Evolutionary conservation across 148 eudicot species (phyloP), one percentile per base, ranked within the genome.

Genomic region (Vaccinium corymbosum): DNA sequence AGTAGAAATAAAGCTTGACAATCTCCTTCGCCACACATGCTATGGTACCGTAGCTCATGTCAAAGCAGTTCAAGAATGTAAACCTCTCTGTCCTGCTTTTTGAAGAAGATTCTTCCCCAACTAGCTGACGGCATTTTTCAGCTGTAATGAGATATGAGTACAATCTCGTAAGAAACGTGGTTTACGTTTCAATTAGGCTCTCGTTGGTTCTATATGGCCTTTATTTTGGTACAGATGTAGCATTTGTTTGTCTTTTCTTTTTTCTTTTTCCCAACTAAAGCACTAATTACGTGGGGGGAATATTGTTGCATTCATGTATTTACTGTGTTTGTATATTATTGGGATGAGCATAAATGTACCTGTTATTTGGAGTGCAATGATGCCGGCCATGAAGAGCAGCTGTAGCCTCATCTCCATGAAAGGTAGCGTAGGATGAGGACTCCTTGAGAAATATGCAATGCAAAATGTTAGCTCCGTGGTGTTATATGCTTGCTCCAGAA

Each of bases 21-120:
- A 85, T 66, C 50, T 91, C 91, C 82, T 91, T 91, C 27, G 85
- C 89, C 3, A 79, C 57, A 32, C 93, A 91, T 78, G 89, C 91
- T 13, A 88, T 20, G 64, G 90, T 91, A 86, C 93, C 93, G 5
- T 85, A 85, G 72, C 86, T 81, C 87, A 83, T 85, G 82, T 91
- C 93, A 14, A 89, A 88, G 84, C 93, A 88, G 75, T 88, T 84
- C 46, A 88, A 55, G 85, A 89, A 68, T n/a, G 89, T 85, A 59
- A 91, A 89, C 66, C 87, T 85, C 25, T 85, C 87, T 68, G 85
- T 29, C 81, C 89, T 86, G 80, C 90, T 86, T 85, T 85, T 90
- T 11, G 90, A 82, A 22, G 88, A 85, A 29, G 87, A 84, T 84
- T 86, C 89, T 48, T 86, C 83, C 38, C 91, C 91, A 32, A 89